phyloP scores from a whole-genome alignment of 495 filamentous ascomycete species.

The Hypoxylon trugodes region DNA sequence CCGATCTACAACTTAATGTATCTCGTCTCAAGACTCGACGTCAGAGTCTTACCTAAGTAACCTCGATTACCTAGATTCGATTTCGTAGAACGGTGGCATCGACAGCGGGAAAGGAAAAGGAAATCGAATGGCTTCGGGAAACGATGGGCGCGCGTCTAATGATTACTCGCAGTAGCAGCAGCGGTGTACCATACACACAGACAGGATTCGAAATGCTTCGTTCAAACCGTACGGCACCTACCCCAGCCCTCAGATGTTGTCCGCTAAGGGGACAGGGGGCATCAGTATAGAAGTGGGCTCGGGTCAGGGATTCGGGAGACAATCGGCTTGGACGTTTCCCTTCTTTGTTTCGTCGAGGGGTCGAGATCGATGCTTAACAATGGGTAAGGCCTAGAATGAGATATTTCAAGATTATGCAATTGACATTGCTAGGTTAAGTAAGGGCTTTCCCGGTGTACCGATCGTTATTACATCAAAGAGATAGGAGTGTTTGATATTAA shows the following conservation, averaged over 20 bases:
- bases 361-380: constrained; percentile 30
- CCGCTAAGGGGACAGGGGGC: constrained; percentile 35
- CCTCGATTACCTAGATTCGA: constrained; percentile 15
- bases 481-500: constrained; percentile 12
- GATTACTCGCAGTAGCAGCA: constrained; percentile 13
- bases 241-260: constrained; percentile 16
- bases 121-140: constrained; percentile 12
- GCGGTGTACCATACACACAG: constrained; percentile 10
- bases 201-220: constrained; percentile 17
- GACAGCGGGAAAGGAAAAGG: constrained; percentile 11
- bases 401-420: constrained; percentile 35
- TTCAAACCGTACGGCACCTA: constrained; percentile 11
- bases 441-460: constrained; percentile 13
- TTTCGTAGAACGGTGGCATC: constrained; percentile 20
- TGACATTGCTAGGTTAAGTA: constrained; percentile 27
- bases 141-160: constrained; percentile 1
- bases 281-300: constrained; percentile 28
- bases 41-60: constrained; percentile 10
- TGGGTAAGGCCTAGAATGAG: constrained; percentile 18
- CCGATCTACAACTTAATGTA: constrained; percentile 31
- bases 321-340: constrained; percentile 26
- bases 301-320: constrained; percentile 37
- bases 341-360: constrained; percentile 34
- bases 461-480: constrained; percentile 13
- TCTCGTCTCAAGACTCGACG: constrained; percentile 7